Conservation (phyloP, 2,329 filamentous ascomycete species). For the Aspergillus unguis region DNA sequence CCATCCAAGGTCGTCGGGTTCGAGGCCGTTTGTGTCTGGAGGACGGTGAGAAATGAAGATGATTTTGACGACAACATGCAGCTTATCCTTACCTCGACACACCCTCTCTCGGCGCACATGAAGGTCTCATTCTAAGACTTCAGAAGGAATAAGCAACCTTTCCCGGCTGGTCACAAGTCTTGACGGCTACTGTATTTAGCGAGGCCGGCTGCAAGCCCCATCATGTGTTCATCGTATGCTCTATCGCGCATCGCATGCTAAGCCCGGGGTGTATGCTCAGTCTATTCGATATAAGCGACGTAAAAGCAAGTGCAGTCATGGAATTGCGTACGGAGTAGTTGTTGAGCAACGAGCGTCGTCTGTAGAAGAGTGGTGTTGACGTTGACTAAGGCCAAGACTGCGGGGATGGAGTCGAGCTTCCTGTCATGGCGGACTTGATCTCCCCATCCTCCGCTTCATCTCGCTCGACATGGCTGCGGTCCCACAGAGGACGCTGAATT, state of each 20-base stretch:
- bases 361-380: not conserved
- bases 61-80: not conserved
- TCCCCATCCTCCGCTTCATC: constrained; percentile 6
- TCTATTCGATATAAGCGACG: no score
- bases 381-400: constrained; percentile 11
- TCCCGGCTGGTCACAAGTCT: no score
- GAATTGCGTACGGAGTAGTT: not conserved
- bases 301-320: not conserved
- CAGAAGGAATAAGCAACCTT: no score
- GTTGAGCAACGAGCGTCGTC: not conserved
- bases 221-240: no score
- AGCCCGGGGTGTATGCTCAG: no score
- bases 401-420: constrained; percentile 11
- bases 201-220: no score
- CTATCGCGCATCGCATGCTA: no score
- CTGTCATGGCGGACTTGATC: constrained; percentile 3
- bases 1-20: not conserved
- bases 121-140: not conserved
- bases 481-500: constrained; percentile 86
- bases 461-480: constrained; percentile 57
- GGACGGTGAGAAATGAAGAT: not conserved
- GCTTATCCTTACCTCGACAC: not conserved
- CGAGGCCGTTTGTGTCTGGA: not conserved
- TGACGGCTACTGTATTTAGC: no score
- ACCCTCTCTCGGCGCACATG: not conserved